Evolutionary conservation across 2,329 filamentous ascomycete species (phyloP), one percentile per base, ranked within the genome.

Genomic region (Exophiala lecanii-corni): DNA sequence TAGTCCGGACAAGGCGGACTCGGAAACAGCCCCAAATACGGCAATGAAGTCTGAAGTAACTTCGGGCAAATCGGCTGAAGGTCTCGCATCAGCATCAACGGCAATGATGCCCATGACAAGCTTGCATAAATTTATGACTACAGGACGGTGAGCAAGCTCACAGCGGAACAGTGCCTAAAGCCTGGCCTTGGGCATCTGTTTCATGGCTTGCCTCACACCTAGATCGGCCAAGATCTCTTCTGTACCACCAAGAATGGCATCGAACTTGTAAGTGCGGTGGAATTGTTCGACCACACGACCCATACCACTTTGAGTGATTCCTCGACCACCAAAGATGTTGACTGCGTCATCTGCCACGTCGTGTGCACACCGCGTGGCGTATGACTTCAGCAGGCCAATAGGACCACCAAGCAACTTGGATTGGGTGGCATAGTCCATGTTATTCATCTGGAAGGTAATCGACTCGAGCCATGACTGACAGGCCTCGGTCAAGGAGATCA

Each of bases 131-230:
- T 75, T 70, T 57, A 72, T 74, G 63, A 73, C 68, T 45, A 75
- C 67, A 18, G 74, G 73, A 12, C 31, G 39, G 15, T 51, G 36
- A 36, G 28, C 10, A n/a, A n/a, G n/a, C n/a, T n/a, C n/a, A n/a
- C n/a, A n/a, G n/a, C n/a, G n/a, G n/a, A n/a, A n/a, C n/a, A n/a
- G n/a, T n/a, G n/a, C 7, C 44, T 28, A 49, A 25, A 94, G 62
- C 75, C 86, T 88, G 18, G 84, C 79, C 69, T 91, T 91, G 20
- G 88, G 88, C 72, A 94, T 89, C 53, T 79, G 76, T 64, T 82
- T 86, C 73, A 92, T 81, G 16, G 87, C 88, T 61, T 87, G 83
- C 10, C 83, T 66, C 2, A 87, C 73, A 1, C 79, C 78, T 26
- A 87, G 64, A 62, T 87, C 83, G 5, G 86, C 67, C 64, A 87